phyloP scores from a whole-genome alignment of 371 early-diverging fungal genomes.

The Mortierella polycephala region DNA sequence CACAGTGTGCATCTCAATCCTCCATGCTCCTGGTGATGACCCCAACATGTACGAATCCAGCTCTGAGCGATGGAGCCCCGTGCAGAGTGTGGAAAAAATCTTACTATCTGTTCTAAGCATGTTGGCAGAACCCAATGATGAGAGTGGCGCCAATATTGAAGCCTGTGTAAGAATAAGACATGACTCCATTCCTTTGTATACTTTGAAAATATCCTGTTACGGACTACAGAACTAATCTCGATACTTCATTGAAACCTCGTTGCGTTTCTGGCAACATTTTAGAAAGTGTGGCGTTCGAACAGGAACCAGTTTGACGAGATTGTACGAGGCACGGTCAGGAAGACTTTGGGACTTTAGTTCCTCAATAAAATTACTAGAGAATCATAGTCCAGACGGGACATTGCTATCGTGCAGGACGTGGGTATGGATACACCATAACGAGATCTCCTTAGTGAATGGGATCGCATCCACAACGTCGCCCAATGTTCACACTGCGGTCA shows the following conservation, averaged over 20 bases:
- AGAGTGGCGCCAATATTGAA: constrained; percentile 98
- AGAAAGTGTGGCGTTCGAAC: constrained; percentile 92
- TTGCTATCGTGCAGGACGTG: too few species aligned
- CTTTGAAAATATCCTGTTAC: background rate
- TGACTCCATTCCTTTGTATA: constrained; percentile 26
- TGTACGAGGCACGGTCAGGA: constrained; percentile 79
- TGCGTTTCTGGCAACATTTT: constrained; percentile 5
- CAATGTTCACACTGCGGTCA: too few species aligned
- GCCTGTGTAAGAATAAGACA: constrained; percentile 79
- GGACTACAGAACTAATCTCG: too few species aligned
- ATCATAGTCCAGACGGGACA: too few species aligned
- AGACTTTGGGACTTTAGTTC: constrained; percentile 72
- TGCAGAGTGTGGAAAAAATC: constrained; percentile 98
- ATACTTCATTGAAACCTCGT: background rate
- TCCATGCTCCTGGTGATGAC: constrained; percentile 99
- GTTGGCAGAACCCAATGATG: constrained; percentile 96
- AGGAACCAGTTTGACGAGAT: constrained; percentile 83
- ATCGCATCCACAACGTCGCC: too few species aligned
- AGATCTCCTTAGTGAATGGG: too few species aligned
- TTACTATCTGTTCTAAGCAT: constrained; percentile 94
- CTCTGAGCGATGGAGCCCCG: constrained; percentile 96
- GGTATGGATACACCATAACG: too few species aligned
- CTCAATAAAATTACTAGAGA: background rate
- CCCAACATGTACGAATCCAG: constrained; percentile 95
- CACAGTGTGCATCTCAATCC: constrained; percentile 98